These are phyloP conservation scores for Nicotiana obtusifolia DNA, from an alignment of 257 asterid genomes.

Conservation along the genomic window DNA sequence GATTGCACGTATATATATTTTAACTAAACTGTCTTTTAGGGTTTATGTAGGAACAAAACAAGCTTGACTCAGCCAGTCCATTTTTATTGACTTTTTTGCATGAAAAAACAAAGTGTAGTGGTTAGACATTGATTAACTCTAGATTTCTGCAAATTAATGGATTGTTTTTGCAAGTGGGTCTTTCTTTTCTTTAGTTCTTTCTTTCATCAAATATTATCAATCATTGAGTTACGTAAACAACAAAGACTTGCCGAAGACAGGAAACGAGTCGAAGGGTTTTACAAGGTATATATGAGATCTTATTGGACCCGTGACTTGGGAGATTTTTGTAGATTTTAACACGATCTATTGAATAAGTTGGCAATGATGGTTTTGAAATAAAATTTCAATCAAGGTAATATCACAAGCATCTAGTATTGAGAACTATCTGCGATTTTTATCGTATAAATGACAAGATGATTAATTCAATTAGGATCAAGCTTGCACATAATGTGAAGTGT, in stretches of 20 bases:
- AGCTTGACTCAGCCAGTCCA: conserved; percentile 15
- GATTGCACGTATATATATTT: background rate
- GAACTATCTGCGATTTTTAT: too few species aligned
- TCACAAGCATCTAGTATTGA: background rate
- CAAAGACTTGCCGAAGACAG: background rate
- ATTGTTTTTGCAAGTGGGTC: background rate
- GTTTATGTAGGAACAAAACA: conserved; percentile 11
- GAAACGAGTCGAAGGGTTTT: background rate
- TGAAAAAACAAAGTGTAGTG: conserved; percentile 40
- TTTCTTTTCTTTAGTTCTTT: background rate
- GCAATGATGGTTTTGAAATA: background rate
- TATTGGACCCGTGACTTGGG: too few species aligned
- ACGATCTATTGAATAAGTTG: background rate
- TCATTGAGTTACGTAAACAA: background rate
- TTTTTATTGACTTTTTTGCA: conserved; percentile 49
- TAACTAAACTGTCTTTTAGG: background rate
- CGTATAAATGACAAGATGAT: background rate
- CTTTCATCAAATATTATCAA: background rate
- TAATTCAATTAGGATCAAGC: background rate
- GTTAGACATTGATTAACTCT: conserved; percentile 21
- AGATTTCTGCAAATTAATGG: background rate
- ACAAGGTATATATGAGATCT: background rate
- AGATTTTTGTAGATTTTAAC: too few species aligned
- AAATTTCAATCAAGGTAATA: background rate
- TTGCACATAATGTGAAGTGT: background rate